Evolutionary conservation across 352 stramenopile genomes (phyloP), one percentile per base, ranked within the genome.

Genomic region (Phytophthora chlamydospora): DNA sequence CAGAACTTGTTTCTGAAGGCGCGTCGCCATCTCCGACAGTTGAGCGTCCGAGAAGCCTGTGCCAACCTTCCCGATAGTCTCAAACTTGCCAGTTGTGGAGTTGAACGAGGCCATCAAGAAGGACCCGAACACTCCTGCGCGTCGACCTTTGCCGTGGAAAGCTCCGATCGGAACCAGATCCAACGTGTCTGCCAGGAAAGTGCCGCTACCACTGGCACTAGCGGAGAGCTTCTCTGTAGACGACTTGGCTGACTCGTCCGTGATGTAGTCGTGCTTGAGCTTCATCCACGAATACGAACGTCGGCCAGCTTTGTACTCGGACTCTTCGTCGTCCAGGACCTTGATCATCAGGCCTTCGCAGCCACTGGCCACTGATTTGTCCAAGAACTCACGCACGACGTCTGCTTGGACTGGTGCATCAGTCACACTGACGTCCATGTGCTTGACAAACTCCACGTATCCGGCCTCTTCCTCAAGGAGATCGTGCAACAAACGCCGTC

Each of bases 121-220:
- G 13, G 98, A 98, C 1, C 98, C 98, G 77, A 98, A 99, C 14
- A 94, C 85, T 9, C 97, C 97, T 6, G 92, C 95, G 29, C 97
- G 86, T 48, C 98, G 98, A 0, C 97, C 90, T 70, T 93, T 91
- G 33, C 98, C 98, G 58, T 98, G 88, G 73, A 98, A 99, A 4
- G 96, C 98, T 2, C 96, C 98, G 47, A 99, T 91, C 0, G 97
- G 97, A n/a, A 99, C 97, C 31, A 99, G 80, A 76, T 99, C 98
- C 19, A 99, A 83, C 14, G 96, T 91, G 51, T 95, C 85, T 4
- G 82, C 78, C 5, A 95, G 68, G 51, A 93, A 95, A 6, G 70
- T 74, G 12, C 83, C 82, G 16, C 75, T 79, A 16, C 66, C 64
- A 34, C 17, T 57, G 17, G 46, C 9, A 1, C 24, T 59, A 27